A percentile compares a stretch with the other conserved stretches of the same genome.
Evolutionary conservation across 192 early-diverging fungal genomes (phyloP).

Genomic region (Coemansia sp.): DNA sequence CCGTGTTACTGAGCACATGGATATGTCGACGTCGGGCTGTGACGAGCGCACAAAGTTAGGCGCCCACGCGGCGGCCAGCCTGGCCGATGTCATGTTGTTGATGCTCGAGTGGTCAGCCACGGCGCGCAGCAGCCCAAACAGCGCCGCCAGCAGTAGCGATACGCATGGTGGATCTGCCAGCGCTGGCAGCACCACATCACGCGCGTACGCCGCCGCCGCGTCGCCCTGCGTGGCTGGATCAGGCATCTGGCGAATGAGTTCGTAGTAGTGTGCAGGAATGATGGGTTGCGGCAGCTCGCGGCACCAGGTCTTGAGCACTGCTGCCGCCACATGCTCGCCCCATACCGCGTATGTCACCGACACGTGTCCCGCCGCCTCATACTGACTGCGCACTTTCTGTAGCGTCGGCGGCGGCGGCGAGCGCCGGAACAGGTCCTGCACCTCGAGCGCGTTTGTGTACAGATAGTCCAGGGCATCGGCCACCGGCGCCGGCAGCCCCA

Average conservation of each 20-base stretch:
- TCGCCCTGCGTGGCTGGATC: constrained; percentile 28
- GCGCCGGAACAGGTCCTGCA: constrained; percentile 81
- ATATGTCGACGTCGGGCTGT: constrained; percentile 48
- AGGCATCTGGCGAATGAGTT: constrained; percentile 54
- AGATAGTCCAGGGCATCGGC: constrained; percentile 70
- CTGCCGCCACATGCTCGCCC: constrained; percentile 78
- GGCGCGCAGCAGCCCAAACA: constrained; percentile 68
- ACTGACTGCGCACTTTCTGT: constrained; percentile 53
- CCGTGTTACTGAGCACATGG: constrained; percentile 50
- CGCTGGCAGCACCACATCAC: constrained; percentile 43
- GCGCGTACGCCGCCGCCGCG: constrained; percentile 27
- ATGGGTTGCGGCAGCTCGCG: constrained; percentile 76
- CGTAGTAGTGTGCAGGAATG: constrained; percentile 61
- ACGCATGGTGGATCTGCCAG: constrained; percentile 53
- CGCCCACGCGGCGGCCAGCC: constrained; percentile 80
- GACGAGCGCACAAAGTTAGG: constrained; percentile 74
- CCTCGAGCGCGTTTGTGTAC: constrained; percentile 61
- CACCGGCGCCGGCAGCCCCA: constrained; percentile 72
- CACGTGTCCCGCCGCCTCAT: constrained; percentile 41
- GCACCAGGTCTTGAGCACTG: constrained; percentile 78
- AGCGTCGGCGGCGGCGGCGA: constrained; percentile 72
- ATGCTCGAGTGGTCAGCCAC: constrained; percentile 60
- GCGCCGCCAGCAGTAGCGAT: constrained; percentile 55
- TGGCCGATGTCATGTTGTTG: constrained; percentile 83
- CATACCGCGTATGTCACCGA: constrained; percentile 58